These are phyloP conservation scores for Hymenoscyphus occultus DNA, from an alignment of 2,329 filamentous ascomycete genomes.

Conservation along the genomic window DNA sequence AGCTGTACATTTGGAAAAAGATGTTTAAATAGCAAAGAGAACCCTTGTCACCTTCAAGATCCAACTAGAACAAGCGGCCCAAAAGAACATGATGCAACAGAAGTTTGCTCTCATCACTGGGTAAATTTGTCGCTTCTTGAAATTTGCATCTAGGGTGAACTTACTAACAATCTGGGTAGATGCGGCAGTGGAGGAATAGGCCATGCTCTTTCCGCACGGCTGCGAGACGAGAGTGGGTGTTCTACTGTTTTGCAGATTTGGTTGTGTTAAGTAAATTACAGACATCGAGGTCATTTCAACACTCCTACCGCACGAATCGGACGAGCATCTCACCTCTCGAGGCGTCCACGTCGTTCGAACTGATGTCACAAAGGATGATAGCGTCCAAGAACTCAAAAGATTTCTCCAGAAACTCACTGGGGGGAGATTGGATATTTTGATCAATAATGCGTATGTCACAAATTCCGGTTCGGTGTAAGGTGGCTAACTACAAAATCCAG, in stretches of 20 bases:
- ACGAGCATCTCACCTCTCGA: not conserved
- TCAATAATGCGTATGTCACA: not conserved
- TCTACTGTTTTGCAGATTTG: not conserved
- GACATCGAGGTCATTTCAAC: conserved; percentile 3
- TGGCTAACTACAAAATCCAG: not conserved
- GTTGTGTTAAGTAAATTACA: not conserved
- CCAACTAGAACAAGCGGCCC: not conserved
- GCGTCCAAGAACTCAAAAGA: not conserved
- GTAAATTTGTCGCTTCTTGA: not conserved
- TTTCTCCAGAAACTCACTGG: conserved; percentile 3
- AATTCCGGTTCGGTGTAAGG: not conserved
- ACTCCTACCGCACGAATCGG: not conserved
- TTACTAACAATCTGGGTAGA: not conserved
- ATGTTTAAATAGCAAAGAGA: not conserved
- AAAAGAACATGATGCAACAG: not conserved
- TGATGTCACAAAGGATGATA: not conserved
- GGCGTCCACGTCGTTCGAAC: not conserved
- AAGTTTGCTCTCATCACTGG: not conserved
- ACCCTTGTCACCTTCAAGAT: not conserved
- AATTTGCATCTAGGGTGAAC: not conserved
- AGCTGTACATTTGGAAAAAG: not conserved
- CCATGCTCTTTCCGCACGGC: not conserved
- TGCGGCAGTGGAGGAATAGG: conserved; percentile 1
- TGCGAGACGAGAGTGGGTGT: not conserved
- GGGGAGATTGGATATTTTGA: conserved; percentile 1